Evolutionary conservation across 2,329 filamentous ascomycete genomes (phyloP).

Genomic region (Hysterium pulicare): DNA sequence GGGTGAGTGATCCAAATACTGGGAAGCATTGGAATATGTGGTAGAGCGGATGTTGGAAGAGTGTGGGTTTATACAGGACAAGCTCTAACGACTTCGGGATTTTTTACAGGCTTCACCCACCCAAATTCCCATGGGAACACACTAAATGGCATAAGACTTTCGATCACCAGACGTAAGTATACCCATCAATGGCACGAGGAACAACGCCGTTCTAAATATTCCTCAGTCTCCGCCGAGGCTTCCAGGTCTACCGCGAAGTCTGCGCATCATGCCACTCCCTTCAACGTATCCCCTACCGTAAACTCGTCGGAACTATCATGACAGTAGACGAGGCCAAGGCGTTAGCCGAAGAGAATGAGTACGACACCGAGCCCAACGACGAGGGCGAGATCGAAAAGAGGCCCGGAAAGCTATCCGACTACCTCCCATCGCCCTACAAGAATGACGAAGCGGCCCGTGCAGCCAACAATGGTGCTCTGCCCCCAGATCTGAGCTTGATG

Average conservation of each 20-base stretch:
- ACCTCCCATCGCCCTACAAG: conserved; percentile 92
- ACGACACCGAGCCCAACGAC: conserved; percentile 96
- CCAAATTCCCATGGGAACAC: conserved; percentile 95
- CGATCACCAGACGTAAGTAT: conserved; percentile 87
- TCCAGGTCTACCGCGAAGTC: conserved; percentile 98
- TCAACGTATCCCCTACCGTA: conserved; percentile 86
- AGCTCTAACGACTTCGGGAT: conserved; percentile 1
- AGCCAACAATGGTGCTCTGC: conserved; percentile 96
- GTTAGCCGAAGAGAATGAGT: conserved; percentile 96
- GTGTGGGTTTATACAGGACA: neutral
- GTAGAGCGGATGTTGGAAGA: neutral
- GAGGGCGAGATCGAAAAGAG: conserved; percentile 98
- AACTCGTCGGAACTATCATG: conserved; percentile 84
- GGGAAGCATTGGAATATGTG: neutral
- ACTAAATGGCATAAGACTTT: conserved; percentile 89
- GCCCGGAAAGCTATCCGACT: conserved; percentile 96
- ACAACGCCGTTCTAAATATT: conserved; percentile 15
- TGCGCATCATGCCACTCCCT: conserved; percentile 98
- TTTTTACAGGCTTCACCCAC: conserved; percentile 73
- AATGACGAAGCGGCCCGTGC: conserved; percentile 98
- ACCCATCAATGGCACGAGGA: conserved; percentile 5
- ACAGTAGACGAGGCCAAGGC: conserved; percentile 98
- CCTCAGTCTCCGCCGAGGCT: conserved; percentile 87
- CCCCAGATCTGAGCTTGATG: conserved; percentile 95
- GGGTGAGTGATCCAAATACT: conserved; percentile 67